Base-by-base conservation (phyloP, 208 protist genomes). In the Leishmania braziliensis region DNA sequence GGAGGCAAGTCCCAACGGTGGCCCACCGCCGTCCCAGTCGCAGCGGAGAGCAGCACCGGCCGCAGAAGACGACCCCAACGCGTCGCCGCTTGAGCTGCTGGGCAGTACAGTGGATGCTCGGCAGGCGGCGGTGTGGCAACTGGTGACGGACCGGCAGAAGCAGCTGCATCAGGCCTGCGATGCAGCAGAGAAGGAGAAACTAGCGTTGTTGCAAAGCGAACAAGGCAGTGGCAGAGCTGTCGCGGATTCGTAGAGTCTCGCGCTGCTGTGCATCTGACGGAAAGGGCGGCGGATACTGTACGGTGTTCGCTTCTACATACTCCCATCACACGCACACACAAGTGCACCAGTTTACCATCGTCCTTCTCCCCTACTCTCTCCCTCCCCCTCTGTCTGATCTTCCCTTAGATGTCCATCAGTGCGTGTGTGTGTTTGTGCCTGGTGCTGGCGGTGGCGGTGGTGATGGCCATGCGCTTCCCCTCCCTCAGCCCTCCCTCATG, bases 11-110 rank as follows among this genome's bases (percentile, higher is more conserved):
- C 16, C n/a, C 5, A 5, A 36, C 20, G 3, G 51, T 33, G 8
- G 54, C 26, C 6, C 62, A 33, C 3, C 46, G 3, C 26, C 46
- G 69, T n/a, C 18, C 33, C 46, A n/a, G 54, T 5, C 53, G 43
- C 51, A 10, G 26, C 14, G 26, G 60, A 70, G 36, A 53, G 5
- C 50, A 56, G 70, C 43, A 33, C 56, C 14, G 46, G 33, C 33
- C 18, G 63, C 76, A 1, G 77, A 75, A 0, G 53, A 69, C 23
- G 83, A 89, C 20, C 75, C 83, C 3, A 77, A 84, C 33, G 81
- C 80, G 29, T 84, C 79, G 62, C 89, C 89, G 9, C 78, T 92
- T 16, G 60, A 75, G 56, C 70, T 87, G 33, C 77, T 92, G 43
- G 89, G 89, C 51, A 50, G 43, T 69, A 84, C 83, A 29, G 62